These are phyloP conservation scores for Plenodomus biglobosus DNA, from an alignment of 2,329 filamentous ascomycete genomes.

Conservation along the genomic window DNA sequence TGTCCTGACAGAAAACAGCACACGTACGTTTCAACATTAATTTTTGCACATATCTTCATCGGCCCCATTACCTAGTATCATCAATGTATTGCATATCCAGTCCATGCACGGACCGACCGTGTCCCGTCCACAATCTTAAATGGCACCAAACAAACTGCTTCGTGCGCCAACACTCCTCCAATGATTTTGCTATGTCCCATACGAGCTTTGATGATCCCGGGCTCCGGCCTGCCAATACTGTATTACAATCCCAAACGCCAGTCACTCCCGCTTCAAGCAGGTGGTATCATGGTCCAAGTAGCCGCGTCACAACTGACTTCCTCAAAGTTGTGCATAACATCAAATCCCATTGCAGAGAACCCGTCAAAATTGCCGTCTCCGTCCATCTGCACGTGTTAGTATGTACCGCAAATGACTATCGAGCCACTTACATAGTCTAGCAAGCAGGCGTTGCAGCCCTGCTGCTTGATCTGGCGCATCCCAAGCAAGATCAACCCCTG, in stretches of 20 bases:
- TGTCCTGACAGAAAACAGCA: no score
- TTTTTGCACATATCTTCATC: no score
- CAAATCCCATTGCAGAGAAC: constrained; percentile 77
- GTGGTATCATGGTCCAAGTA: constrained; percentile 60
- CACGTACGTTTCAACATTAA: no score
- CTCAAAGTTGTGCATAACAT: constrained; percentile 76
- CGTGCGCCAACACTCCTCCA: neutral
- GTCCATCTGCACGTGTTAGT: constrained; percentile 59
- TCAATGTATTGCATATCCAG: no score
- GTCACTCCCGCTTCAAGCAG: constrained; percentile 22
- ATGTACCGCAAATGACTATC: constrained; percentile 1
- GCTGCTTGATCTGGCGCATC: constrained; percentile 77
- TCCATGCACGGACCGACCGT: no score
- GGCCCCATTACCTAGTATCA: no score
- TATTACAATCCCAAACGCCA: neutral
- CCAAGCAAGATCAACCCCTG: constrained; percentile 81
- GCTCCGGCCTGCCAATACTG: neutral
- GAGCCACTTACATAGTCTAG: constrained; percentile 72
- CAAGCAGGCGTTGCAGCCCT: constrained; percentile 71
- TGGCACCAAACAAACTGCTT: no score
- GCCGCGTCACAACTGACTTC: constrained; percentile 71
- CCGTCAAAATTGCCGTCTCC: constrained; percentile 73
- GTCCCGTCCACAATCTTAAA: no score
- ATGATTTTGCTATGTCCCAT: no score
- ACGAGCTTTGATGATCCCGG: neutral